phyloP scores from a whole-genome alignment of 441 rosid genomes.

The Pelargonium myrrhifolium region DNA sequence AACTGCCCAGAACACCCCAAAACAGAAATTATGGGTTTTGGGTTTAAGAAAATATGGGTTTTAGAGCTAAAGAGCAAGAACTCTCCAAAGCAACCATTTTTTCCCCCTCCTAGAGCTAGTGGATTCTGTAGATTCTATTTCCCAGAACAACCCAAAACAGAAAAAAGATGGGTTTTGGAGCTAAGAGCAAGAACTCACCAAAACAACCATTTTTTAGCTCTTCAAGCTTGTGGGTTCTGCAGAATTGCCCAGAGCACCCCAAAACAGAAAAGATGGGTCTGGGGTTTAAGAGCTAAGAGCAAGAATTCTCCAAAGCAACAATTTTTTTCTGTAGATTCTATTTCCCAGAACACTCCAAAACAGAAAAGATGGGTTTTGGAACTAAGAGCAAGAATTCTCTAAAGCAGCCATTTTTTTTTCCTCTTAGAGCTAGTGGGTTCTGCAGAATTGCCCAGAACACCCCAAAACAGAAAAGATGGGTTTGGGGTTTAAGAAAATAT shows the following conservation, averaged over 20 bases:
- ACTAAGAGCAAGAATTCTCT: background rate
- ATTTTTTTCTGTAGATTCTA: no score
- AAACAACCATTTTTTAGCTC: background rate
- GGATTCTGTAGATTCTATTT: no score
- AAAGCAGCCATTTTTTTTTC: background rate
- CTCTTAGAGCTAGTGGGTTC: no score
- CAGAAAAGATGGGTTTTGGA: background rate
- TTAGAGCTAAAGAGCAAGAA: no score
- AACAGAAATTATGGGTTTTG: background rate
- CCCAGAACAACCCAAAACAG: background rate
- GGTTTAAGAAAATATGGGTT: no score
- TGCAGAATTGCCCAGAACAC: constrained; percentile 24
- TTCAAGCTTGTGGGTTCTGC: no score
- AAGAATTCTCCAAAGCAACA: no score
- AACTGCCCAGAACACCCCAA: constrained; percentile 27
- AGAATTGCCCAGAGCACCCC: constrained; percentile 26
- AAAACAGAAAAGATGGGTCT: constrained; percentile 6
- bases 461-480: constrained; percentile 13
- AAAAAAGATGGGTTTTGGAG: constrained; percentile 6
- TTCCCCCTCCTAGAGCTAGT: no score
- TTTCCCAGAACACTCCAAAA: no score
- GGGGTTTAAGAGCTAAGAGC: no score
- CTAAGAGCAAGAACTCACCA: background rate
- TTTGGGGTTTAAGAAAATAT: no score
- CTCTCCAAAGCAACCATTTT: no score